Evolutionary conservation across 805 yeast genomes (phyloP), one percentile per base, ranked within the genome.

Genomic region (Lachancea cidri): DNA sequence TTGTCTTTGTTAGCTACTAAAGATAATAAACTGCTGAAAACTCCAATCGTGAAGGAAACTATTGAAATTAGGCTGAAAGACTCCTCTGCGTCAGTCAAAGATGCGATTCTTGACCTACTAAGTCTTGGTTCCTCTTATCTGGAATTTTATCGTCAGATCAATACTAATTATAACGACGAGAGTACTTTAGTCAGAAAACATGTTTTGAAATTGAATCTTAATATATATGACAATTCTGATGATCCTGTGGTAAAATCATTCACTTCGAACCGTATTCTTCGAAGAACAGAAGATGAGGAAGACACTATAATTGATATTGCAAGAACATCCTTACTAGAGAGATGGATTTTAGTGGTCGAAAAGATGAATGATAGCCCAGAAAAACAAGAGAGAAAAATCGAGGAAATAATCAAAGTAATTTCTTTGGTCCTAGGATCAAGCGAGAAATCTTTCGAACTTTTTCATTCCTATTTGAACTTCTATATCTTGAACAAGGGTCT

Each of bases 41-140:
- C 73, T 2, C 71, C 78, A 1, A 62, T 64, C 7, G 72, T 86
- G 5, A 79, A 72, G 47, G 62, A 62, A 2, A 69, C 83, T 0
- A 66, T 87, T 2, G 64, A 76, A 1, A 65, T 59, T 7, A 64
- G 78, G 35, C 61, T 87, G 29, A 60, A 55, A 4, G 91, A 83
- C 46, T 54, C 72, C 0, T 83, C 87, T 2, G 78, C 94, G 0
- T 72, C 81, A 30, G 91, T 86, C 0, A 71, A 87, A 43, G 88
- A 83, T 51, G 86, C 94, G 0, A 81, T 81, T 2, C 64, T 87
- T 20, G 93, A 85, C 33, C 67, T 87, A 30, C 60, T 87, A 18
- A 52, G 62, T 2, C 65, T 74, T 16, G 68, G 69, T 2, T 47
- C 57, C 5, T 48, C 60, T 1, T 48, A 50, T 17, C n/a, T 53